Evolutionary conservation across 768 basidiomycete genomes (phyloP).

Genomic region (Cystobasidium ongulense): DNA sequence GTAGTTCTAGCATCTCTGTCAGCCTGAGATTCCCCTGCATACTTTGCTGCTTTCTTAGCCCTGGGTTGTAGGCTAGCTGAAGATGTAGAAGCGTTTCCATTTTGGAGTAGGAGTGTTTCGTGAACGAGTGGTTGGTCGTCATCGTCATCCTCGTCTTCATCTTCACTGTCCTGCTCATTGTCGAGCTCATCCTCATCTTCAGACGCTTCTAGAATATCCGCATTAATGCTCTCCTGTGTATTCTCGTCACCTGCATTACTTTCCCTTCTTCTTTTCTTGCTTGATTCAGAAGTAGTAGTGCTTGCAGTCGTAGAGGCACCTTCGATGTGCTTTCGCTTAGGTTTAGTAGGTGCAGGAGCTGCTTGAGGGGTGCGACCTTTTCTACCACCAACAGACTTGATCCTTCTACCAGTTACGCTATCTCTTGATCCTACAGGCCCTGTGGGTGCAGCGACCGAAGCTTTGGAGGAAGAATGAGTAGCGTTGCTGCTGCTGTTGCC

Average conservation of each 20-base stretch:
- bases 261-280: not conserved
- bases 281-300: not conserved
- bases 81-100: not conserved
- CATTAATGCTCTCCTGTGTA: not conserved
- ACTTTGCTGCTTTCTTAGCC: not conserved
- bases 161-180: not conserved
- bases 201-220: not conserved
- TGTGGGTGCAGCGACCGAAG: too few relatives aligned
- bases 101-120: not conserved
- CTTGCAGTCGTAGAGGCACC: not conserved
- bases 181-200: not conserved
- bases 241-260: not conserved
- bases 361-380: not conserved
- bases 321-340: not conserved
- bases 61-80: not conserved
- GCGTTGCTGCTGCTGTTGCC: not conserved
- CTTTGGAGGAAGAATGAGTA: too few relatives aligned
- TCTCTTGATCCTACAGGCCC: too few relatives aligned
- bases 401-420: too few relatives aligned
- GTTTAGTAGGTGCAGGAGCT: not conserved
- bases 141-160: not conserved
- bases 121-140: conserved; percentile 1
- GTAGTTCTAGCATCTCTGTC: conserved; percentile 63
- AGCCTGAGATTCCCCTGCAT: not conserved
- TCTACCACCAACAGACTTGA: not conserved